Base-by-base conservation (phyloP, 192 early-diverging fungal genomes). In the Kickxella alabastrina region DNA sequence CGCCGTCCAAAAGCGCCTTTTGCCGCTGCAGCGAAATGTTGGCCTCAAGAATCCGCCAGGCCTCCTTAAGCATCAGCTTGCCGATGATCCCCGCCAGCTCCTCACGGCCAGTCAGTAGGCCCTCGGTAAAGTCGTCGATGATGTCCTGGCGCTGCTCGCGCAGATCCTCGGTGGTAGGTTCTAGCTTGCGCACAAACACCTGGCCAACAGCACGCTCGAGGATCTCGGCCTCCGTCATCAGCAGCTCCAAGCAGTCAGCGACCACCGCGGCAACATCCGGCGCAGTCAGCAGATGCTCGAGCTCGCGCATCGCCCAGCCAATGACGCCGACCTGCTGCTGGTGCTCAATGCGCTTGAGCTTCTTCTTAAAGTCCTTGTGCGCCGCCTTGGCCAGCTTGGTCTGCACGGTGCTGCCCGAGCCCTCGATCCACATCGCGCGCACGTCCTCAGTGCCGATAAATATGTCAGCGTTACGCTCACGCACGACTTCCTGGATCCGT, bases 221-320 rank as follows among this genome's bases (percentile, higher is more conserved):
- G 15, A 83, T 78, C 63, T 90, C 85, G 3, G 83, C 87, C 68
- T 90, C 87, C 24, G 82, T 80, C 78, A 88, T 83, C 51, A 90
- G 52, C 25, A 84, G 73, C 24, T 81, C 84, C n/a, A 88, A 58
- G 31, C 80, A 85, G 36, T 79, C 80, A 2, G 81, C 58, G 8
- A 71, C 78, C 26, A 87, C 72, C 8, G 54, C 60, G 0, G 80
- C 82, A 15, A 86, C 73, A 27, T 83, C 81, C 0, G 74, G 55
- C 13, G 75, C 73, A 1, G 81, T 72, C 54, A 86, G 77, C 47
- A 83, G 34, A 19, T 72, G 80, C 31, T 81, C 74, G 1, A 77
- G 79, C 68, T 76, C 82, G 29, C 71, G 78, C 57, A 78, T 78
- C 22, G 81, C 79, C 65, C 70, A 78, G 25, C 81, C 65, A 36